Evolutionary conservation across 495 filamentous ascomycete species (phyloP), one percentile per base, ranked within the genome.

Genomic region (Aspergillus campestris): DNA sequence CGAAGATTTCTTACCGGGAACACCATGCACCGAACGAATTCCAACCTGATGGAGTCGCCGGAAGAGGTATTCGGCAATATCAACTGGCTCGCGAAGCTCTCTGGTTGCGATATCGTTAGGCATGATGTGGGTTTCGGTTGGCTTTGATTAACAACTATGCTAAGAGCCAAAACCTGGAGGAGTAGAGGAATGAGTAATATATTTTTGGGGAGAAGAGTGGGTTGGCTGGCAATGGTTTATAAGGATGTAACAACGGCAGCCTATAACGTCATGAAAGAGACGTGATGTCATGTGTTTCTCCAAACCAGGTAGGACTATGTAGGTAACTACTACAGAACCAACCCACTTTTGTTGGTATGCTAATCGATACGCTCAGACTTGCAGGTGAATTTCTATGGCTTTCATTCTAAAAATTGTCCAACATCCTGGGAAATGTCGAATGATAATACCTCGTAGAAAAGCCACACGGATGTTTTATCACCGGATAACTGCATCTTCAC

Each of bases 51-150:
- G 69, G n/a, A 86, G 69, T 44, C 81, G 73, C 18, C 66, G 68
- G 57, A 81, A 83, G 27, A 86, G 69, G 52, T 83, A 86, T 47
- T 82, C 77, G 24, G 71, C 72, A 8, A 80, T 58, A 49, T 79
- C 71, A 9, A 82, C 57, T 15, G 79, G 79, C 24, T 73, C 66
- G 50, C 73, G 66, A 38, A 81, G 67, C 49, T 74, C 74, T 41
- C 64, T 60, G 0, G 74, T 73, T 50, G 69, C 64, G 47, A 81
- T 77, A 55, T 81, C 78, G 15, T 58, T 61, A 40, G 70, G 65
- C 70, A 77, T 72, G 49, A 58, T 56, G 49, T 39, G 9, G 12
- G n/a, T 40, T 40, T 10, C 38, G 30, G 18, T 24, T 24, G 18
- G 18, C 18, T 24, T 24, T 24, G 18, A 24, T 24, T 4, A 24